These are phyloP conservation scores for Exidia glandulosa DNA, from an alignment of 768 basidiomycete species.

Conservation along the genomic window DNA sequence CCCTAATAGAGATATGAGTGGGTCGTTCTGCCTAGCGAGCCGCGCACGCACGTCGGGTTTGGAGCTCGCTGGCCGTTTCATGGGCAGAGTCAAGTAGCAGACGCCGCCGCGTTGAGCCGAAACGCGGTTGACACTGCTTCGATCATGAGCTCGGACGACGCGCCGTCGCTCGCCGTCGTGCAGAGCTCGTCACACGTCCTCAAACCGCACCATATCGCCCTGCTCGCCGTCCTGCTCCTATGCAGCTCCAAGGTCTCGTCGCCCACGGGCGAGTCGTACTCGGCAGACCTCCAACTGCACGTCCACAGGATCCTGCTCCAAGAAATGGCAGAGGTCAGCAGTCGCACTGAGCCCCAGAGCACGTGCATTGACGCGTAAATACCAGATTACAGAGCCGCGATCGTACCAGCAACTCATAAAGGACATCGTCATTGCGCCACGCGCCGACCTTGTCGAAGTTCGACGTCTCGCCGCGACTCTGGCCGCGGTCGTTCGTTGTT, in stretches of 20 bases:
- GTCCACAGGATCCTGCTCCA: slow-evolving; percentile 55
- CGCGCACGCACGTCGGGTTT: slow-evolving; percentile 6
- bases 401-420: slow-evolving; percentile 39
- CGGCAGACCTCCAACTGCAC: slow-evolving; percentile 47
- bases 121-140: not conserved
- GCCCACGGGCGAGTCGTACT: slow-evolving; percentile 29
- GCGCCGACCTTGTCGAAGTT: slow-evolving; percentile 30
- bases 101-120: not conserved
- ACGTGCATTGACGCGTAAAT: not conserved
- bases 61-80: slow-evolving; percentile 21
- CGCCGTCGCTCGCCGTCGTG: not conserved
- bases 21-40: slow-evolving; percentile 12
- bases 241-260: slow-evolving; percentile 24
- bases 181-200: slow-evolving; percentile 35
- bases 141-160: not conserved
- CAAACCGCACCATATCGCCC: slow-evolving; percentile 64
- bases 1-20: not conserved
- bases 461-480: slow-evolving; percentile 37
- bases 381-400: slow-evolving; percentile 53
- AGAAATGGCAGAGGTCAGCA: slow-evolving; percentile 56
- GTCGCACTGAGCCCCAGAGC: not conserved
- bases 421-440: slow-evolving; percentile 34
- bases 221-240: slow-evolving; percentile 52
- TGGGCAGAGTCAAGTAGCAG: not conserved
- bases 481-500: slow-evolving; percentile 23